A percentile compares a stretch with the other conserved stretches of the same genome.
Evolutionary conservation across 768 basidiomycete genomes (phyloP).

Genomic region (Amanita muscaria): DNA sequence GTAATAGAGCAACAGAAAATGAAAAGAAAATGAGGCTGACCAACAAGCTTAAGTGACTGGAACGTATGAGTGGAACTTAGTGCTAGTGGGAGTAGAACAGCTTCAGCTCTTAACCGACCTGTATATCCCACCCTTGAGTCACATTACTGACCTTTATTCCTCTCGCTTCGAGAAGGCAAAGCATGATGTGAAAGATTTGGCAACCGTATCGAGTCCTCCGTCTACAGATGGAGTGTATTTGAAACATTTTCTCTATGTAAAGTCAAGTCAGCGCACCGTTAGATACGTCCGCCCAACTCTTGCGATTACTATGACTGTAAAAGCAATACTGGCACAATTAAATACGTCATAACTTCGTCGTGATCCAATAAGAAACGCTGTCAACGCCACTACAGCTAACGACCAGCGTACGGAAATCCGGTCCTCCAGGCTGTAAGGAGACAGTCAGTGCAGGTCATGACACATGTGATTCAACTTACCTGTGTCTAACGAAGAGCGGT

Average conservation of each 20-base stretch:
- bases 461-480: constrained; percentile 16
- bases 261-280: constrained; percentile 21
- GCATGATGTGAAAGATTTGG: no score
- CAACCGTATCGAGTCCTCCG: no score
- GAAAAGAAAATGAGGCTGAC: no score
- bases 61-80: no score
- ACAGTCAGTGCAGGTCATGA: constrained; percentile 7
- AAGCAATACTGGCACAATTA: constrained; percentile 43
- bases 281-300: constrained; percentile 44
- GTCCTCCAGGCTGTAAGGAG: constrained; percentile 28
- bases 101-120: no score
- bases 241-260: background rate
- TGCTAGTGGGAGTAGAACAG: no score
- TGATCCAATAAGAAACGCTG: constrained; percentile 63
- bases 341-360: constrained; percentile 58
- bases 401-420: constrained; percentile 42
- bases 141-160: no score
- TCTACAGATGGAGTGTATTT: no score
- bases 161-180: no score
- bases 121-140: no score
- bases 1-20: no score
- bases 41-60: no score
- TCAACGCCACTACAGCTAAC: constrained; percentile 37
- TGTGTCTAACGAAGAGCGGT: constrained; percentile 34
- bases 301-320: constrained; percentile 36